Base-by-base conservation (phyloP, 306 rosid species). In the Ziziphus jujuba region DNA sequence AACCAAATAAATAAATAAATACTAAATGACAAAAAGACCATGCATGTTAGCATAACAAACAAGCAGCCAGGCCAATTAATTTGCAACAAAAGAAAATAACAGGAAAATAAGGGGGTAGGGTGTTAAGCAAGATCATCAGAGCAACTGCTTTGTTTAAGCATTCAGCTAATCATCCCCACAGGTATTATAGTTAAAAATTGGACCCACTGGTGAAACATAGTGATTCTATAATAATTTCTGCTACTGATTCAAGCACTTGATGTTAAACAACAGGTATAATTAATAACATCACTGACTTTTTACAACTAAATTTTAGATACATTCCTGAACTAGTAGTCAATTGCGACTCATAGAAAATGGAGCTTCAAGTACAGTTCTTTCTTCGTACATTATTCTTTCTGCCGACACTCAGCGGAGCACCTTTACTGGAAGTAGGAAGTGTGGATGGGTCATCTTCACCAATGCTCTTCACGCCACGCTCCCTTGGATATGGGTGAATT, bases 401-500 rank as follows among this genome's bases (percentile, higher is more conserved):
- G 63, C 89, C 79, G 54, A 22, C 56, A 34, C 79, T 65, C 67
- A 52, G 20, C 20, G 81, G 52, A 59, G 71, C 65, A 47, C 66
- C 67, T 74, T 77, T 79, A 71, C 66, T 60, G 71, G 66, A 69
- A 65, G 25, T 44, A 63, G 82, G 74, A 63, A 61, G 45, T 54
- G 69, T 61, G 58, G 80, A 63, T 59, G 83, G 79, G 38, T 73
- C 75, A 70, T 47, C 74, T 64, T 71, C 73, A 24, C 72, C 23
- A n/a, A 67, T 57, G 9, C 54, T 77, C 83, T 80, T 86, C 23
- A 76, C 74, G 66, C 81, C 72, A 19, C 91, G 97, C 63, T 72
- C 84, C 81, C 87, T 88, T 6, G 99, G 99, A 73, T 95, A 95
- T 0, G 97, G 96, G 57, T 90, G 87, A 55, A 90, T 75, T 65